Conservation (phyloP, 768 basidiomycete genomes). For the Mycena crocata region DNA sequence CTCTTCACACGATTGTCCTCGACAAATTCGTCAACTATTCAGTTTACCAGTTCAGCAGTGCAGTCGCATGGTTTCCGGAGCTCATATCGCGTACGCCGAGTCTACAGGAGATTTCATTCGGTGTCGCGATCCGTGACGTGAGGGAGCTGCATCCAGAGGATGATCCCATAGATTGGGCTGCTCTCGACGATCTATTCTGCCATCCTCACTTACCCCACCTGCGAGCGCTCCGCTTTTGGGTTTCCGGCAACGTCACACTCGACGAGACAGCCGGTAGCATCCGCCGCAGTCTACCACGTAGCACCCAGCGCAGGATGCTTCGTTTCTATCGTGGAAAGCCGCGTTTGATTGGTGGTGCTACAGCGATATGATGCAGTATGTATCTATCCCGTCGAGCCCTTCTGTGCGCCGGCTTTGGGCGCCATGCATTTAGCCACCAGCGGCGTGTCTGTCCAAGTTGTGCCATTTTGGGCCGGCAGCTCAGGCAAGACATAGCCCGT, state of each 20-base stretch:
- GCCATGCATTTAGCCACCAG: conserved; percentile 53
- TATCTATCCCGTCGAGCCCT: conserved; percentile 28
- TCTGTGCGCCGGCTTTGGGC: conserved; percentile 37
- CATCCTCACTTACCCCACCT: conserved; percentile 15
- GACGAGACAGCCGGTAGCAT: conserved; percentile 2
- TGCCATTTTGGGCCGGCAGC: conserved; percentile 42
- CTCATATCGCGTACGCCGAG: conserved; percentile 17
- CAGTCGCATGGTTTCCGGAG: conserved; percentile 30
- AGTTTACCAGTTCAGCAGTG: conserved; percentile 32
- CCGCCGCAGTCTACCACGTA: conserved; percentile 10
- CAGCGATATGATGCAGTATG: background rate
- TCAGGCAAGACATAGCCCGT: conserved; percentile 53
- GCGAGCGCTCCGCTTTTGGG: conserved; percentile 21
- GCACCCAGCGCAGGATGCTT: conserved; percentile 17
- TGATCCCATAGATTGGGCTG: conserved; percentile 30
- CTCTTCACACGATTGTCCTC: conserved; percentile 20
- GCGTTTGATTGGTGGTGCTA: background rate
- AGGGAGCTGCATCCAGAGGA: conserved; percentile 27
- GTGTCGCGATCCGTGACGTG: conserved; percentile 25
- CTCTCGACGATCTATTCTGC: conserved; percentile 29
- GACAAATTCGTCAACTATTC: conserved; percentile 34
- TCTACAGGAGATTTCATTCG: conserved; percentile 21
- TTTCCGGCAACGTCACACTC: conserved; percentile 17
- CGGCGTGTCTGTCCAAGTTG: conserved; percentile 54
- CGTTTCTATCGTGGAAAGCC: conserved; percentile 21